Evolutionary conservation across 495 filamentous ascomycete genomes (phyloP), one percentile per base, ranked within the genome.

Genomic region (Aspergillus nidulans): DNA sequence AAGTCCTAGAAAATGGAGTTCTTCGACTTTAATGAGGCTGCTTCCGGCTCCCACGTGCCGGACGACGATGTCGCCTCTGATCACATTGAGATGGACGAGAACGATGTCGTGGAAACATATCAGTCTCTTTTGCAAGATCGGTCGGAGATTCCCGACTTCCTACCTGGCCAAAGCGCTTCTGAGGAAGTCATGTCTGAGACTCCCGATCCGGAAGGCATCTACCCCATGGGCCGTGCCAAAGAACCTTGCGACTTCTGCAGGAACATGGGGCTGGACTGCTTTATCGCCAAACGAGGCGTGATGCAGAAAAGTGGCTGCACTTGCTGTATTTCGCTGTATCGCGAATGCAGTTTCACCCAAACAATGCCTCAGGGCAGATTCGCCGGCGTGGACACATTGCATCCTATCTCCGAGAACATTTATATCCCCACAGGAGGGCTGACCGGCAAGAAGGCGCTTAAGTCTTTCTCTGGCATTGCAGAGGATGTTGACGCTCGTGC

Each of bases 271-370:
- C 81, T 91, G 52, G 79, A 91, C 57, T 95, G 89, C 75, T 91
- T 91, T 69, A 73, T 85, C 45, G 83, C 87, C 38, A 79, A 79
- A 32, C 79, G 88, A 64, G 86, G 86, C 70, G 77, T 79, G 51
- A 80, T 85, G 65, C 80, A 81, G 59, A 80, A 80, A 49, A 81
- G 79, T 51, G 81, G 80, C 23, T 95, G 90, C 69, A 90, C 87
- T 3, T 85, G 85, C 57, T 95, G 90, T 64, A 85, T 87, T 58
- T 87, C 87, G 20, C 76, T 92, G 16, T 88, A 82, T 40, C 80
- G 85, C 41, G 78, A 80, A 53, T 92, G 89, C 74, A 91, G 86
- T 68, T 86, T 91, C 77, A 84, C 70, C 42, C 72, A 73, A 52
- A 68, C 64, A 52, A 72, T 72, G 63, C 67, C 71, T 12, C 69